Evolutionary conservation across 257 asterid genomes (phyloP).

Genomic region (Rauvolfia tetraphylla): DNA sequence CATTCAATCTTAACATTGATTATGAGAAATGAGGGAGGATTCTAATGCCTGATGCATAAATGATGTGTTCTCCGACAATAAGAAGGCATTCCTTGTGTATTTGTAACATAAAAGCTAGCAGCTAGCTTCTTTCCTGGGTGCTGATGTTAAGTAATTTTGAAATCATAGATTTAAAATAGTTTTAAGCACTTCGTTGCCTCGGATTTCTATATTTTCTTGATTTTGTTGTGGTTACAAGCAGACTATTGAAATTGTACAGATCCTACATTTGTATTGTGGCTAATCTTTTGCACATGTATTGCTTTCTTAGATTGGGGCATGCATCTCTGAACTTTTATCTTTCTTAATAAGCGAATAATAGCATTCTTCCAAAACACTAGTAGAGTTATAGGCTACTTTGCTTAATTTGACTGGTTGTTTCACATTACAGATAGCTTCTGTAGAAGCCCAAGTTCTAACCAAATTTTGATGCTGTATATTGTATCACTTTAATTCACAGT

Average conservation of each 20-base stretch:
- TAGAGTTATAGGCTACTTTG: neutral
- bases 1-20: neutral
- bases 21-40: neutral
- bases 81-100: neutral
- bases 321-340: neutral
- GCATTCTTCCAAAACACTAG: neutral
- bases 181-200: neutral
- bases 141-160: neutral
- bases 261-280: neutral
- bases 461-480: neutral
- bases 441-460: neutral
- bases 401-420: neutral
- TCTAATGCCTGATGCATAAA: neutral
- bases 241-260: neutral
- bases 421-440: neutral
- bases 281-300: neutral
- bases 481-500: neutral
- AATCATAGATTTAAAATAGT: neutral
- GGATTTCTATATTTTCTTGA: neutral
- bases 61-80: neutral
- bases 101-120: neutral
- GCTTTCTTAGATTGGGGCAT: neutral
- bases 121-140: neutral
- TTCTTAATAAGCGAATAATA: neutral
- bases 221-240: neutral